Conservation (phyloP, 768 basidiomycete genomes). For the Hygrophorus russula region DNA sequence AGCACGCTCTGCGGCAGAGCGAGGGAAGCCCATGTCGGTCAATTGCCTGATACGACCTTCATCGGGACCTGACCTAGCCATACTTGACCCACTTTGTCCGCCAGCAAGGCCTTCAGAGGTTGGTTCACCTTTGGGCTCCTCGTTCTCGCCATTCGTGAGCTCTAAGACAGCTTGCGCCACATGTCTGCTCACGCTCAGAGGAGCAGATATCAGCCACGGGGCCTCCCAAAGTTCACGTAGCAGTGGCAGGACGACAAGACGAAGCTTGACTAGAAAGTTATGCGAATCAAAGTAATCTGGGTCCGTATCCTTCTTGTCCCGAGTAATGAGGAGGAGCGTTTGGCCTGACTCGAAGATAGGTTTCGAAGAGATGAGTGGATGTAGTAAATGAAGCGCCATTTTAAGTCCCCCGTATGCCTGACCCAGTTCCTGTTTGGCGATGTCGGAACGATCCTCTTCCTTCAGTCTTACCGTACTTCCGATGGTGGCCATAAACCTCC, state of each 20-base stretch:
- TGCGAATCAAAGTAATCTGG: slow-evolving; percentile 74
- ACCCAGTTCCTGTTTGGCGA: slow-evolving; percentile 50
- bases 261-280: slow-evolving; percentile 77
- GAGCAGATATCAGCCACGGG: slow-evolving; percentile 68
- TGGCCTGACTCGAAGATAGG: slow-evolving; percentile 80
- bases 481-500: slow-evolving; percentile 44
- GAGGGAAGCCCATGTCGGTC: slow-evolving; percentile 94
- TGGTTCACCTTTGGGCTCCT: slow-evolving; percentile 46
- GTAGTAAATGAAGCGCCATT: slow-evolving; percentile 66
- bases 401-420: slow-evolving; percentile 78
- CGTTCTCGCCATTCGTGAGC: slow-evolving; percentile 72
- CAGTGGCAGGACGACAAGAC: slow-evolving; percentile 58
- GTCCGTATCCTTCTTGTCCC: slow-evolving; percentile 73
- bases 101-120: slow-evolving; percentile 9
- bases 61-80: slow-evolving; percentile 36
- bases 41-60: slow-evolving; percentile 74
- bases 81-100: not conserved
- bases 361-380: slow-evolving; percentile 67
- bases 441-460: slow-evolving; percentile 46
- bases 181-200: slow-evolving; percentile 61
- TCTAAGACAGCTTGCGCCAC: slow-evolving; percentile 73
- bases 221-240: slow-evolving; percentile 70
- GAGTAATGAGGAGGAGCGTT: slow-evolving; percentile 56
- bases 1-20: slow-evolving; percentile 79
- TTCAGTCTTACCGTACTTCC: slow-evolving; percentile 36